These are phyloP conservation scores for Cardamine occulta DNA, from an alignment of 345 rosid species.

Conservation along the genomic window DNA sequence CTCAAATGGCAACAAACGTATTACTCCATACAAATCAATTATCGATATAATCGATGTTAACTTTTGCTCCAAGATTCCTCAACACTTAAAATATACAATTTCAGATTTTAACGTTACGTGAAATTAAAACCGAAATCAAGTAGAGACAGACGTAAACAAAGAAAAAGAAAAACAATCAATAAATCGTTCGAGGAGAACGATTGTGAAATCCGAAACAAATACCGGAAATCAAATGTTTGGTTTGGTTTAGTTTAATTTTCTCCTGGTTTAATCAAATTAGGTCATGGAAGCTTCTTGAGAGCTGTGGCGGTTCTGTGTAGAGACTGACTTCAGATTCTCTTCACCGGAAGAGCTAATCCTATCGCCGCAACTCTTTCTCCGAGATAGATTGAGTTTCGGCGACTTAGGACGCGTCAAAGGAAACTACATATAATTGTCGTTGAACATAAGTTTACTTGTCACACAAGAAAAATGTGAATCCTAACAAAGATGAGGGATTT, in stretches of 20 bases:
- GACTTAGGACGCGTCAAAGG: constrained; percentile 85
- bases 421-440: constrained; percentile 47
- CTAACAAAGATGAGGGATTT: not conserved
- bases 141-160: constrained; percentile 33
- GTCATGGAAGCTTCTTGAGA: constrained; percentile 13
- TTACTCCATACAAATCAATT: not conserved
- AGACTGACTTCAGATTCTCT: constrained; percentile 53
- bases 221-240: not conserved
- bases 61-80: constrained; percentile 30
- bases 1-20: not conserved
- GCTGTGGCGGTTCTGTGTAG: constrained; percentile 64
- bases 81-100: constrained; percentile 29
- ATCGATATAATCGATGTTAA: not conserved
- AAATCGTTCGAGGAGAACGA: constrained; percentile 1
- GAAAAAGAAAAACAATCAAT: constrained; percentile 16
- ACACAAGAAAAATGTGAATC: constrained; percentile 1
- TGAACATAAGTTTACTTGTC: constrained; percentile 23
- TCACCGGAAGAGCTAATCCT: constrained; percentile 48
- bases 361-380: constrained; percentile 85
- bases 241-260: not conserved
- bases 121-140: constrained; percentile 32
- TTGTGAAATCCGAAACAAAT: constrained; percentile 5
- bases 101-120: constrained; percentile 27
- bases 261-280: constrained; percentile 17
- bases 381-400: constrained; percentile 51